A percentile compares a stretch with the other conserved stretches of the same genome.
Conservation (phyloP, 139 green algal genomes). For the Chlorella sp. region DNA sequence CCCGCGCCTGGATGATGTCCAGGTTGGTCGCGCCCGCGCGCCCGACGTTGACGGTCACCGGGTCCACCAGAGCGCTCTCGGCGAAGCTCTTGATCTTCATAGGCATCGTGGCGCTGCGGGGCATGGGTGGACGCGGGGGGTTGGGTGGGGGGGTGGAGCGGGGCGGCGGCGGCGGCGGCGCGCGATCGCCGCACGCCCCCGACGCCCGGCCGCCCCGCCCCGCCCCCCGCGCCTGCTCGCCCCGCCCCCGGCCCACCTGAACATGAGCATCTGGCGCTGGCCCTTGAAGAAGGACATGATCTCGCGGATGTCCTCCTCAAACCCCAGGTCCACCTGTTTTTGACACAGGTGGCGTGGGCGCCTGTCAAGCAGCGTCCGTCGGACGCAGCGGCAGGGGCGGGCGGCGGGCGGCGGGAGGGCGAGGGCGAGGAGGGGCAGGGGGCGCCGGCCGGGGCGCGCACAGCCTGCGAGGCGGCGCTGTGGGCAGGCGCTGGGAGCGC, state of each 20-base stretch:
- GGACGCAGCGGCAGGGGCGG: no score
- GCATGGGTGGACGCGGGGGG: neutral
- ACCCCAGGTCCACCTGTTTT: constrained; percentile 96
- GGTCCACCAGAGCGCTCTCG: constrained; percentile 91
- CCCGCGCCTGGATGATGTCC: constrained; percentile 89
- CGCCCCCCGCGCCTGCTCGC: neutral
- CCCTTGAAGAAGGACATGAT: constrained; percentile 72
- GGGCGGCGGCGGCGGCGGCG: neutral
- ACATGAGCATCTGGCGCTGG: constrained; percentile 98
- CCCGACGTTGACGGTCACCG: constrained; percentile 92
- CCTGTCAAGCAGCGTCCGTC: no score
- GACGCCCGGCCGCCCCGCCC: no score
- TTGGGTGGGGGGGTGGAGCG: neutral
- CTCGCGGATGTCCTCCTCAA: constrained; percentile 94
- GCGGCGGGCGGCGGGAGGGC: no score
- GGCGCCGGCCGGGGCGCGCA: no score
- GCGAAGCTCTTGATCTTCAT: constrained; percentile 98
- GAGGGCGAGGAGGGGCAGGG: no score
- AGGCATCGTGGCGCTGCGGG: constrained; percentile 91
- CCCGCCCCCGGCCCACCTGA: constrained; percentile 49
- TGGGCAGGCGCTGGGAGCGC: no score
- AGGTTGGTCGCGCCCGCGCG: constrained; percentile 93
- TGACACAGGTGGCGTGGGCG: no score
- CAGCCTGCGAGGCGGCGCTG: no score
- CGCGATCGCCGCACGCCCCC: no score